Evolutionary conservation across 2,329 filamentous ascomycete genomes (phyloP).

Genomic region (Stachybotrys chlorohalonatus): DNA sequence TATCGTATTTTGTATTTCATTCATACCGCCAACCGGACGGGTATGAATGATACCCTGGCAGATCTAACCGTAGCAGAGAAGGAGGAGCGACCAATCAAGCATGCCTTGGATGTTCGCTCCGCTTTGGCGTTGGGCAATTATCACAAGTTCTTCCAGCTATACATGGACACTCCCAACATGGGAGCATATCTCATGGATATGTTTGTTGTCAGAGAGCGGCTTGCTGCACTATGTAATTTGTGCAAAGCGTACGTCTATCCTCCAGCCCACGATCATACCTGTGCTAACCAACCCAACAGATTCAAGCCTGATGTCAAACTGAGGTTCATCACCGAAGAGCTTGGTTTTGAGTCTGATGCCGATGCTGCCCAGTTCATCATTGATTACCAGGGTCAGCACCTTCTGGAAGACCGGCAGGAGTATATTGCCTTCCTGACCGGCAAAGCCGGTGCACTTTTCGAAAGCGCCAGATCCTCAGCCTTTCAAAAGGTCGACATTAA

Average conservation of each 20-base stretch:
- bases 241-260: conserved; percentile 74
- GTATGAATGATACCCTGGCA: conserved; percentile 95
- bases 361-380: conserved; percentile 87
- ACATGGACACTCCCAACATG: conserved; percentile 92
- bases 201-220: conserved; percentile 90
- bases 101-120: conserved; percentile 85
- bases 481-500: conserved; percentile 93
- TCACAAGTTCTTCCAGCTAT: conserved; percentile 95
- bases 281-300: conserved; percentile 49
- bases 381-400: conserved; percentile 64
- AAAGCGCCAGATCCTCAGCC: conserved; percentile 60
- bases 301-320: conserved; percentile 88
- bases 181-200: conserved; percentile 98
- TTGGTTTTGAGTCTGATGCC: conserved; percentile 87
- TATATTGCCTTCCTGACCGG: conserved; percentile 64
- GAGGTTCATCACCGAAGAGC: conserved; percentile 88
- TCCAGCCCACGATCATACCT: not conserved
- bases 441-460: conserved; percentile 67
- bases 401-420: conserved; percentile 70
- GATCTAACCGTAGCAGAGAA: conserved; percentile 99
- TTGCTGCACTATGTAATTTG: conserved; percentile 82
- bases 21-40: conserved; percentile 95
- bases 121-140: conserved; percentile 91
- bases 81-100: conserved; percentile 71
- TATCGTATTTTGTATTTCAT: conserved; percentile 99